Evolutionary conservation across 192 early-diverging fungal species (phyloP).

Genomic region (Podila minutissima): DNA sequence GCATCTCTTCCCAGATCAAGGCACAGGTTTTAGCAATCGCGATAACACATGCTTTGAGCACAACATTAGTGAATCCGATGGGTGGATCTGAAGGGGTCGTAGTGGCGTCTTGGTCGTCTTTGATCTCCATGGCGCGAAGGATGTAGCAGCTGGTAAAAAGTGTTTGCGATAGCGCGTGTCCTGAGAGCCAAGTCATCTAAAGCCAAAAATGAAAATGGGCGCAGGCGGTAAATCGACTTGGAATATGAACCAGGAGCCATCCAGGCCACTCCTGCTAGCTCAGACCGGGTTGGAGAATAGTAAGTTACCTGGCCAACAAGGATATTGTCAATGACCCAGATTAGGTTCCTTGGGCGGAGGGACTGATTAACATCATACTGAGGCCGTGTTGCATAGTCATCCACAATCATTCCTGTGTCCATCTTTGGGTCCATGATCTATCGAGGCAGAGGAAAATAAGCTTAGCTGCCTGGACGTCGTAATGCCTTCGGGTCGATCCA

Average conservation of each 20-base stretch:
- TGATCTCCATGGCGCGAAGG: constrained; percentile 53
- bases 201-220: neutral
- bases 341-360: constrained; percentile 46
- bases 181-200: constrained; percentile 70
- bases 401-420: constrained; percentile 68
- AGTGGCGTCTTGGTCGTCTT: constrained; percentile 8
- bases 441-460: neutral
- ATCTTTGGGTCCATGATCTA: constrained; percentile 72
- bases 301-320: constrained; percentile 58
- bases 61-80: constrained; percentile 47
- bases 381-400: constrained; percentile 43
- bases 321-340: constrained; percentile 65
- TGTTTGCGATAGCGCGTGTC: constrained; percentile 68
- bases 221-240: neutral
- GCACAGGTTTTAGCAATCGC: constrained; percentile 61
- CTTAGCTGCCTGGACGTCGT: neutral
- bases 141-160: constrained; percentile 66
- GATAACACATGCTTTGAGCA: constrained; percentile 58
- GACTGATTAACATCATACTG: constrained; percentile 49
- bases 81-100: constrained; percentile 7
- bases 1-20: constrained; percentile 66
- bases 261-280: no score
- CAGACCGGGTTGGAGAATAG: no score
- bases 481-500: neutral
- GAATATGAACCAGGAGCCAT: no score